These are phyloP conservation scores for Jasminum sambac DNA, from an alignment of 257 asterid species.

Conservation along the genomic window DNA sequence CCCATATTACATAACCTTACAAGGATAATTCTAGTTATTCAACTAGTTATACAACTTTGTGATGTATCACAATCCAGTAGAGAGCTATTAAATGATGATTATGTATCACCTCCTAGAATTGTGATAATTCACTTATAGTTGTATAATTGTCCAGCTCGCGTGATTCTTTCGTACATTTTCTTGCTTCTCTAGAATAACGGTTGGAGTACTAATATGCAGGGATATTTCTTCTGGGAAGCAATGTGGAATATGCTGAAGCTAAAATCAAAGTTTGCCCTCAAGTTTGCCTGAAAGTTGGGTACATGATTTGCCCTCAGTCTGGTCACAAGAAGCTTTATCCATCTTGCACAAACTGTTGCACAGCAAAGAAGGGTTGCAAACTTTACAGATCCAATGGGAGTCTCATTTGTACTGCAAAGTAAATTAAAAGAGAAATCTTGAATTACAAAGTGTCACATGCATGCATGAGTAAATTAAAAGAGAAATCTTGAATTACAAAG, in stretches of 20 bases:
- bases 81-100: too few species aligned
- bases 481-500: neutral
- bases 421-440: neutral
- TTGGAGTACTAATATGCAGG: neutral
- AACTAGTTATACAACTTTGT: too few species aligned
- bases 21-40: too few species aligned
- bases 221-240: neutral
- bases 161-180: too few species aligned
- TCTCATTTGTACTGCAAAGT: neutral
- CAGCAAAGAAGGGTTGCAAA: neutral
- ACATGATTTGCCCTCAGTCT: neutral
- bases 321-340: neutral
- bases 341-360: neutral
- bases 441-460: too few species aligned
- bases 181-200: too few species aligned
- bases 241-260: conserved; percentile 1
- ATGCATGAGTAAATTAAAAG: too few species aligned
- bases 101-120: too few species aligned
- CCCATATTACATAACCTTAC: too few species aligned
- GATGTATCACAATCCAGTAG: too few species aligned
- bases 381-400: neutral
- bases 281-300: neutral
- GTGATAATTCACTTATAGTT: too few species aligned
- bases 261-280: neutral
- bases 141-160: too few species aligned